These are phyloP conservation scores for Aphanoascus verrucosus DNA, from an alignment of 2,329 filamentous ascomycete species.

Conservation along the genomic window DNA sequence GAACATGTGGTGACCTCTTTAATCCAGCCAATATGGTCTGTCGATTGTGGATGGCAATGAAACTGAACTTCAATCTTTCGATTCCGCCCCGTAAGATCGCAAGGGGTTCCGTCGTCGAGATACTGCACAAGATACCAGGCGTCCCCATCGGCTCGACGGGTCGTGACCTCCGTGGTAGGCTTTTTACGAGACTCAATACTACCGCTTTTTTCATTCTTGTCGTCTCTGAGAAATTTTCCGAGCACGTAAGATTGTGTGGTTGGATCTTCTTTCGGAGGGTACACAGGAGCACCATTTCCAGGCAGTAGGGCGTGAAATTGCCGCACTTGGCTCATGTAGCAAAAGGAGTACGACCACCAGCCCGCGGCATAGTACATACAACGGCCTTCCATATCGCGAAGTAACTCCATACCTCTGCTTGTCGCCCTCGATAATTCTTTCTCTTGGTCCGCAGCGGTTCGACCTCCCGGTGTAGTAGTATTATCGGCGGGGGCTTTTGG, in stretches of 20 bases:
- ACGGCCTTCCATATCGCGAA: constrained; percentile 63
- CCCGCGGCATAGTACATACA: constrained; percentile 78
- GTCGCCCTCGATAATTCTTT: constrained; percentile 70
- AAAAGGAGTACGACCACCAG: constrained; percentile 96
- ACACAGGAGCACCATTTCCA: constrained; percentile 53
- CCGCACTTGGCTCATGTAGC: constrained; percentile 74
- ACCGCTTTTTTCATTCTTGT: constrained; percentile 25
- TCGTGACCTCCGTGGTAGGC: constrained; percentile 40
- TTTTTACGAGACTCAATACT: constrained; percentile 23
- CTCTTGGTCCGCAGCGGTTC: constrained; percentile 52
- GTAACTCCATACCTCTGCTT: constrained; percentile 65
- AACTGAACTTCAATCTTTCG: constrained; percentile 73
- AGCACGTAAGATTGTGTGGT: constrained; percentile 66
- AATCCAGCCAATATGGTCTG: constrained; percentile 76
- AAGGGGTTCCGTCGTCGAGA: constrained; percentile 66
- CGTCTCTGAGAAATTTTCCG: constrained; percentile 45
- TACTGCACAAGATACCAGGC: constrained; percentile 78
- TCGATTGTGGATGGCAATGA: constrained; percentile 65
- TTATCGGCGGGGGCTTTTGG: constrained; percentile 61
- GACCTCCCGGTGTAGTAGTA: constrained; percentile 51
- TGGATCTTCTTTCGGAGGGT: constrained; percentile 66
- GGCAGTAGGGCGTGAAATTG: constrained; percentile 80
- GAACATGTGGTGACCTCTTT: constrained; percentile 86
- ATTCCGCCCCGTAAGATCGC: constrained; percentile 72
- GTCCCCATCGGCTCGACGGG: constrained; percentile 67